Conservation (phyloP, 2,329 filamentous ascomycete genomes). For the Colletotrichum magnum region DNA sequence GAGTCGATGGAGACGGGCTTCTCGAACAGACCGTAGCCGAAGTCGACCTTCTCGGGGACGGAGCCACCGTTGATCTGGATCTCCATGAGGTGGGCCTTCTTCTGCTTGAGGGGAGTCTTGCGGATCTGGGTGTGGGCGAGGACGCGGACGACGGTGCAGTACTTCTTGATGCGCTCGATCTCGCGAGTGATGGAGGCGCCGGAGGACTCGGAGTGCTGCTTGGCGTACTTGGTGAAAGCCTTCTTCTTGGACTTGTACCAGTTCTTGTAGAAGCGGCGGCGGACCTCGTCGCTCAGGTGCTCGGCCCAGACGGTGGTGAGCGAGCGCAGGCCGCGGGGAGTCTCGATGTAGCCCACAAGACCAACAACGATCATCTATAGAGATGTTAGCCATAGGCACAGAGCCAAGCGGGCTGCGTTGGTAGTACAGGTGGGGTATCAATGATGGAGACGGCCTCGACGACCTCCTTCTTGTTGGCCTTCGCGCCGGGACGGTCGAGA, state of each 20-base stretch:
- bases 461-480: conserved; percentile 99
- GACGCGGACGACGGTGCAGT: conserved; percentile 99
- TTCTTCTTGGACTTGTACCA: conserved; percentile 99
- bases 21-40: conserved; percentile 97
- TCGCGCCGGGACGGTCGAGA: conserved; percentile 98
- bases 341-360: conserved; percentile 99
- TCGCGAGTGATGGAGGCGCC: conserved; percentile 94
- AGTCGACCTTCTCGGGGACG: conserved; percentile 96
- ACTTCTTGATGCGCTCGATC: conserved; percentile 99
- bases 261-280: conserved; percentile 99
- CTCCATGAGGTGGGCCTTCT: conserved; percentile 99
- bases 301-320: conserved; percentile 99
- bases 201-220: conserved; percentile 97
- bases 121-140: conserved; percentile 99
- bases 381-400: conserved; percentile 81
- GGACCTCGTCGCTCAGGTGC: conserved; percentile 98
- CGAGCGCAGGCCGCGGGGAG: conserved; percentile 97
- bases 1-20: conserved; percentile 94
- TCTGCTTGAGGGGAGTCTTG: conserved; percentile 99
- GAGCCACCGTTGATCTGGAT: conserved; percentile 99
- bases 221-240: conserved; percentile 99
- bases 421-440: conserved; percentile 95
- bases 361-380: conserved; percentile 98
- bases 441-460: conserved; percentile 90
- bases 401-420: conserved; percentile 85